A percentile compares a stretch with the other conserved stretches of the same genome.
These are phyloP conservation scores for Scortechinia acanthostroma DNA, from an alignment of 2,329 filamentous ascomycete genomes.

Conservation along the genomic window DNA sequence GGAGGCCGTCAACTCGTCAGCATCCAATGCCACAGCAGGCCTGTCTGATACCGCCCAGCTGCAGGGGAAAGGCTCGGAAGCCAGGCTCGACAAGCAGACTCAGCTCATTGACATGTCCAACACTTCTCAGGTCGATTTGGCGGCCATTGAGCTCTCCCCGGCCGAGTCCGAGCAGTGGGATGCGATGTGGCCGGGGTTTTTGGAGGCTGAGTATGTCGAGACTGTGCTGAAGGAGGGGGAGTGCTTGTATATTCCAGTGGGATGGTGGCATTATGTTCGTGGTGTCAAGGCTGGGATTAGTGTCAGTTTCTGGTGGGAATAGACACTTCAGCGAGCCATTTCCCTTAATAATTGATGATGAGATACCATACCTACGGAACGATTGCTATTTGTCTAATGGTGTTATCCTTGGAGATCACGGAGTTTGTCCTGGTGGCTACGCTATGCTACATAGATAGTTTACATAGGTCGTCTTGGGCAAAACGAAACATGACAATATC, in stretches of 20 bases:
- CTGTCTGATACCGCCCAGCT: neutral
- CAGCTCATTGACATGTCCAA: slow-evolving; percentile 57
- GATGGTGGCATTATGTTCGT: slow-evolving; percentile 64
- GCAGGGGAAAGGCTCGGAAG: neutral
- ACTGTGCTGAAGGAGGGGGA: slow-evolving; percentile 46
- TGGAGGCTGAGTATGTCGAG: slow-evolving; percentile 1
- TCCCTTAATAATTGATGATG: no score
- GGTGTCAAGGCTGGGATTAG: slow-evolving; percentile 52
- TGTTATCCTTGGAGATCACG: no score
- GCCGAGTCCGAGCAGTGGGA: slow-evolving; percentile 5
- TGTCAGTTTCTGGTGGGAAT: slow-evolving; percentile 61
- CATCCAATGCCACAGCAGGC: neutral
- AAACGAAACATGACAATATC: no score
- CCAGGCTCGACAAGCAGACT: neutral
- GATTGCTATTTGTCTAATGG: no score
- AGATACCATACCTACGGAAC: no score
- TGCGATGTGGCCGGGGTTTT: slow-evolving; percentile 7
- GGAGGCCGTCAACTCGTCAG: slow-evolving; percentile 17
- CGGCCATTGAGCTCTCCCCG: slow-evolving; percentile 26
- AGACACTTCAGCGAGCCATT: no score
- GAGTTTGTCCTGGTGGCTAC: no score
- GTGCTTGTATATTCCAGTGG: slow-evolving; percentile 54
- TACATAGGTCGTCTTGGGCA: no score
- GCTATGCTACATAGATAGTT: no score
- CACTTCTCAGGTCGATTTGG: slow-evolving; percentile 53